Evolutionary conservation across 2,329 filamentous ascomycete species (phyloP).

Genomic region (Nigrospora osmanthi): DNA sequence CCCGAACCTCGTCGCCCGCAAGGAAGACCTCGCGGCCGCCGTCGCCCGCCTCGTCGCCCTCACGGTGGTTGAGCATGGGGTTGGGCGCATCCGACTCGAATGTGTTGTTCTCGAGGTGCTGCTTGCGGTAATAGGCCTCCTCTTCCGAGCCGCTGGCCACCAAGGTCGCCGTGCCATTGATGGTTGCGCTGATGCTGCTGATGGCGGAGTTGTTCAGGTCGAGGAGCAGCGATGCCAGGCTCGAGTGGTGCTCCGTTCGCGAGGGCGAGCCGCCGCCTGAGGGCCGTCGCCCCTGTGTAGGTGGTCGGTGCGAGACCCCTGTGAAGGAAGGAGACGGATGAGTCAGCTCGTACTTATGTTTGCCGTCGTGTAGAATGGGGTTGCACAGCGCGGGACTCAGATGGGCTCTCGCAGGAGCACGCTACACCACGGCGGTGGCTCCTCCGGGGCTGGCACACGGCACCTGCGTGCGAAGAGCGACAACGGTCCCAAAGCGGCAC

Average conservation of each 20-base stretch:
- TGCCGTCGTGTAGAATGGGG: too few species aligned
- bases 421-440: too few species aligned
- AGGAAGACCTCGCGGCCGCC: conserved; percentile 52
- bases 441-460: too few species aligned
- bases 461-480: too few species aligned
- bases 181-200: conserved; percentile 83
- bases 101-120: conserved; percentile 87
- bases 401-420: too few species aligned
- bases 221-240: conserved; percentile 73
- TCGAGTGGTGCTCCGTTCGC: conserved; percentile 55
- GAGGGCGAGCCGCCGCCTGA: conserved; percentile 57
- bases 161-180: conserved; percentile 78
- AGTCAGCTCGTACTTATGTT: neutral
- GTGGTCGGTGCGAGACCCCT: conserved; percentile 87
- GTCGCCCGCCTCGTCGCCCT: conserved; percentile 32
- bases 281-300: conserved; percentile 55
- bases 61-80: conserved; percentile 10
- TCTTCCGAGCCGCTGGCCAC: conserved; percentile 68
- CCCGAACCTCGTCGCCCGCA: conserved; percentile 73
- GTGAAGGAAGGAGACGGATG: neutral
- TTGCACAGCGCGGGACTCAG: too few species aligned
- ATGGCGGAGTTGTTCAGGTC: conserved; percentile 88
- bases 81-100: conserved; percentile 44
- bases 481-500: too few species aligned
- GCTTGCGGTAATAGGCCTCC: conserved; percentile 74